Conservation (phyloP, 2,329 filamentous ascomycete species). For the Aspergillus melleus region DNA sequence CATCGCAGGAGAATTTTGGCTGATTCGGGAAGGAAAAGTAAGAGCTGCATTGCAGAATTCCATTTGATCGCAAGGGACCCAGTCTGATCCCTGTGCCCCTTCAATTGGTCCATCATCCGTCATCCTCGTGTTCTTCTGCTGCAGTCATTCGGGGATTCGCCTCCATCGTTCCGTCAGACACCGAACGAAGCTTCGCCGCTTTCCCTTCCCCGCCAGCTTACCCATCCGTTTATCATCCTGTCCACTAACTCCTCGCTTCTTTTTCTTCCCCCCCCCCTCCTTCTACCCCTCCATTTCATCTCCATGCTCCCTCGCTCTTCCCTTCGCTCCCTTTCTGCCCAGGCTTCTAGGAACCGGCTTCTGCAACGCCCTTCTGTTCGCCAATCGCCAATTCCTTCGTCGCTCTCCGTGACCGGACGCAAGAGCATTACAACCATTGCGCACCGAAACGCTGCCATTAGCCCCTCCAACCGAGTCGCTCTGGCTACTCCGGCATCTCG, state of each 20-base stretch:
- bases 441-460: neutral
- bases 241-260: neutral
- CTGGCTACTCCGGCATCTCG: conserved; percentile 34
- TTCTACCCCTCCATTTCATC: neutral
- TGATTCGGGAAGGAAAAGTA: too few relatives aligned
- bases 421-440: conserved; percentile 15
- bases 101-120: too few relatives aligned
- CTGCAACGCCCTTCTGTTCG: conserved; percentile 6
- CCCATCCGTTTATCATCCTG: neutral
- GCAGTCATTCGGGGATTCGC: neutral
- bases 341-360: conserved; percentile 18
- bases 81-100: too few relatives aligned
- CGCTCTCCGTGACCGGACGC: conserved; percentile 9
- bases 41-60: neutral
- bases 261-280: neutral
- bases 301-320: conserved; percentile 25
- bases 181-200: neutral
- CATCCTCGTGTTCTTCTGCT: too few relatives aligned
- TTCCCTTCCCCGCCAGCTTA: neutral
- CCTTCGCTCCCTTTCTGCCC: conserved; percentile 16
- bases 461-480: conserved; percentile 6
- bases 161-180: neutral
- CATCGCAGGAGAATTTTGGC: neutral
- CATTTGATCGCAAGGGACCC: too few relatives aligned
- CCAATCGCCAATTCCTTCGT: conserved; percentile 6